Conservation (phyloP, 2,329 filamentous ascomycete genomes). For the Trichoderma sp. region DNA sequence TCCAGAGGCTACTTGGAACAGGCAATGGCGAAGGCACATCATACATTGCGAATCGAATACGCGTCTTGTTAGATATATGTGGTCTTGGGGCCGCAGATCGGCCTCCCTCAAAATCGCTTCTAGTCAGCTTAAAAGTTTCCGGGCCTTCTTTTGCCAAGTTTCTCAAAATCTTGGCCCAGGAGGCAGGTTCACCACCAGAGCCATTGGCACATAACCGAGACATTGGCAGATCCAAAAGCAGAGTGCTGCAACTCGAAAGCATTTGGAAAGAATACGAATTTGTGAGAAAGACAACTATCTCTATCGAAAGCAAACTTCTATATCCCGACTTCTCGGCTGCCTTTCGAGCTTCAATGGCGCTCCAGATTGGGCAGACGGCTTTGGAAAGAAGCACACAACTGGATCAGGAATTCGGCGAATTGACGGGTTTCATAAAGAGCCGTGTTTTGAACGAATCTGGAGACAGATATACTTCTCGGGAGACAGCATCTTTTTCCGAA, state of each 20-base stretch:
- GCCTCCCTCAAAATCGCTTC: constrained; percentile 17
- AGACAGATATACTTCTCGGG: neutral
- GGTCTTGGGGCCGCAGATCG: constrained; percentile 34
- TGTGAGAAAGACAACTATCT: constrained; percentile 37
- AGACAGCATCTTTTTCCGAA: neutral
- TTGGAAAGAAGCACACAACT: constrained; percentile 33
- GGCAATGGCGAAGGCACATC: constrained; percentile 32
- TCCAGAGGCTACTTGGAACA: constrained; percentile 35
- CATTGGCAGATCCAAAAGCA: constrained; percentile 32
- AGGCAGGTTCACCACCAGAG: constrained; percentile 26
- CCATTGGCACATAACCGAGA: neutral
- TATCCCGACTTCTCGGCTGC: constrained; percentile 36
- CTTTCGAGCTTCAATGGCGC: constrained; percentile 40
- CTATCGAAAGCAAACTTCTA: constrained; percentile 44
- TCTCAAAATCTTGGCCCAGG: constrained; percentile 33
- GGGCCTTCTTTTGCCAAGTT: constrained; percentile 32
- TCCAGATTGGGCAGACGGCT: constrained; percentile 36
- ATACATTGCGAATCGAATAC: constrained; percentile 41
- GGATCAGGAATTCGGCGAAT: constrained; percentile 32
- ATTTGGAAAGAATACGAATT: constrained; percentile 40
- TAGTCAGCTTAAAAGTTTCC: constrained; percentile 39
- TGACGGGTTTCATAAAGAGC: neutral
- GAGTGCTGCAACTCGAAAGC: constrained; percentile 42
- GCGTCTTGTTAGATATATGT: constrained; percentile 45
- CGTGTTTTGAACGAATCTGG: neutral